Percentiles rank a stretch among this genome's conserved stretches.
phyloP scores from a whole-genome alignment of 768 basidiomycete species.

The Tricholoma furcatifolium region DNA sequence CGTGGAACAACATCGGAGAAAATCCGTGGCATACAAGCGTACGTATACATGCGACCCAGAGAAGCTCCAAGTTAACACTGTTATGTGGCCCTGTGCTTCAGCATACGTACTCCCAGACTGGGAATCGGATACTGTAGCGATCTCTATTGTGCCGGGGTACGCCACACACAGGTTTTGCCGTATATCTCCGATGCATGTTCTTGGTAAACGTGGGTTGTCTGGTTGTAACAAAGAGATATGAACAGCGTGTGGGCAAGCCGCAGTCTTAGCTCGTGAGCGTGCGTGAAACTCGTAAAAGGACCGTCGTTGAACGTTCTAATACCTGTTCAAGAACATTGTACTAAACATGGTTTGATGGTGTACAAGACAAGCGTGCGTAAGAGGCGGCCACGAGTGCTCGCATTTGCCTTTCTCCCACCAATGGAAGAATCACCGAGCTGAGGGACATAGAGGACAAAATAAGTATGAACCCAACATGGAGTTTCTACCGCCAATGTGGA shows the following conservation, averaged over 20 bases:
- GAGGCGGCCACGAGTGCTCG: not conserved
- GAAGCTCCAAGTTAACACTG: no score
- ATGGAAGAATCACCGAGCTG: not conserved
- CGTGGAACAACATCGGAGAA: conserved; percentile 10
- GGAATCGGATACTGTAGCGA: not conserved
- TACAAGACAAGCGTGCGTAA: not conserved
- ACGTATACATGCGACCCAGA: no score
- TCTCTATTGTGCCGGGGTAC: not conserved
- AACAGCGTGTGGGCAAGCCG: no score
- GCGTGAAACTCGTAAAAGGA: no score
- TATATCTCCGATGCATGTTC: not conserved
- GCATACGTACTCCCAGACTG: not conserved
- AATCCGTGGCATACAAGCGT: not conserved
- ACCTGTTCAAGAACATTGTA: no score
- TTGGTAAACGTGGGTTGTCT: not conserved
- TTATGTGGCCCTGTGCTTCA: no score
- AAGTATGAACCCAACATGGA: no score
- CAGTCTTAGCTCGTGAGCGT: no score
- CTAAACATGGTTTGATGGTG: no score
- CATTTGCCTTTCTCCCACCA: not conserved
- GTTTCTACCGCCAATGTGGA: no score
- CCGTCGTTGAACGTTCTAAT: no score
- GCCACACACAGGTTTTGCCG: not conserved
- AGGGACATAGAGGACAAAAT: not conserved
- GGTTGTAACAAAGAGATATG: no score